Evolutionary conservation across 1,139 yeast species (phyloP).

Genomic region (Groenewaldozyma auringiensis): DNA sequence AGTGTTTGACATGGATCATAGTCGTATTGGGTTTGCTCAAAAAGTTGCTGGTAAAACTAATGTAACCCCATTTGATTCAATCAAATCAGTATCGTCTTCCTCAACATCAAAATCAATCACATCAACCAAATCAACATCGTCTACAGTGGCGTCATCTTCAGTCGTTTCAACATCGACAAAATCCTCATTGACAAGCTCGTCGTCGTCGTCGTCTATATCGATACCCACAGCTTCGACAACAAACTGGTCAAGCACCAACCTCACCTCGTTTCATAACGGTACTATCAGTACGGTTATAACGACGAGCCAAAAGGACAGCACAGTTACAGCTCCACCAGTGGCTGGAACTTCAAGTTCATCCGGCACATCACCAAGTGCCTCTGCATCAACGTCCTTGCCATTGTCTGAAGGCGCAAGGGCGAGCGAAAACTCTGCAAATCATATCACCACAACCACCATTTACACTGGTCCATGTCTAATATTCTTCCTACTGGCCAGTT

Average conservation of each 20-base stretch:
- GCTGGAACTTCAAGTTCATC: neutral
- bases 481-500: neutral
- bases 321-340: neutral
- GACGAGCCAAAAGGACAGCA: neutral
- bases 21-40: constrained; percentile 46
- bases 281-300: neutral
- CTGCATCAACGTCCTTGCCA: neutral
- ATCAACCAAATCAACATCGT: neutral
- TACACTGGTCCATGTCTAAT: neutral
- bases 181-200: constrained; percentile 1
- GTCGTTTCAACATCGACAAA: constrained; percentile 1
- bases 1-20: constrained; percentile 48
- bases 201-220: constrained; percentile 4
- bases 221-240: neutral
- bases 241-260: neutral
- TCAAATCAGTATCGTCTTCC: constrained; percentile 6
- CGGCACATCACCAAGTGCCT: neutral
- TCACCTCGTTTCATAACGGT: neutral
- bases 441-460: neutral
- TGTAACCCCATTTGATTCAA: constrained; percentile 20
- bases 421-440: neutral
- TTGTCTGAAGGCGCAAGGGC: neutral
- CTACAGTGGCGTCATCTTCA: constrained; percentile 7
- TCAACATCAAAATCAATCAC: constrained; percentile 6
- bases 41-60: constrained; percentile 18